Percentiles rank a stretch among this genome's conserved stretches.
These are phyloP conservation scores for Dipteronia sinensis DNA, from an alignment of 345 rosid genomes.

Conservation along the genomic window DNA sequence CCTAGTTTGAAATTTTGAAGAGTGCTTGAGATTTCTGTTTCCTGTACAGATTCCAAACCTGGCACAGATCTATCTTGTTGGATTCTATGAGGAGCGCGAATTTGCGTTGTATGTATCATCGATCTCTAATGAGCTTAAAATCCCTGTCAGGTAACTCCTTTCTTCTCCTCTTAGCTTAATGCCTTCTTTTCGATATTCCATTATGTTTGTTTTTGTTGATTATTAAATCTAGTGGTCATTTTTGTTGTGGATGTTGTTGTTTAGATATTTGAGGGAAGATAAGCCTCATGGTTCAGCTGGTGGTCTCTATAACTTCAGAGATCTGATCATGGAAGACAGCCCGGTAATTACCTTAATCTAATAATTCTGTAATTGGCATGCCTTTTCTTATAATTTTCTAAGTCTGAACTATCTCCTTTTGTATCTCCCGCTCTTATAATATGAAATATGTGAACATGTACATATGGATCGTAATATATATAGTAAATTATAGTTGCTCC, in stretches of 20 bases:
- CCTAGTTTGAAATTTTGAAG: background rate
- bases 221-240: slow-evolving; percentile 1
- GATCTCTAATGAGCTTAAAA: slow-evolving; percentile 80
- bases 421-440: slow-evolving; percentile 1
- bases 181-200: background rate
- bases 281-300: slow-evolving; percentile 97
- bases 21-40: slow-evolving; percentile 21
- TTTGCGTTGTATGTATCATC: slow-evolving; percentile 84
- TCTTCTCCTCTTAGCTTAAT: background rate
- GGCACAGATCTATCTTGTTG: slow-evolving; percentile 74
- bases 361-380: slow-evolving; percentile 10
- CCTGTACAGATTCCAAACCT: slow-evolving; percentile 73
- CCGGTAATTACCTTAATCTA: slow-evolving; percentile 53
- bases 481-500: background rate
- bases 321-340: slow-evolving; percentile 81
- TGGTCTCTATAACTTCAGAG: slow-evolving; percentile 76
- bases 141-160: slow-evolving; percentile 72
- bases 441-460: background rate
- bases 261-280: slow-evolving; percentile 82
- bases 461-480: background rate
- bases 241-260: slow-evolving; percentile 11
- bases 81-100: slow-evolving; percentile 93
- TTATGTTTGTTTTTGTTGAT: background rate
- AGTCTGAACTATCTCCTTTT: background rate
- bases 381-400: background rate